Base-by-base conservation (phyloP, 345 rosid species). In the Pistacia integerrima region DNA sequence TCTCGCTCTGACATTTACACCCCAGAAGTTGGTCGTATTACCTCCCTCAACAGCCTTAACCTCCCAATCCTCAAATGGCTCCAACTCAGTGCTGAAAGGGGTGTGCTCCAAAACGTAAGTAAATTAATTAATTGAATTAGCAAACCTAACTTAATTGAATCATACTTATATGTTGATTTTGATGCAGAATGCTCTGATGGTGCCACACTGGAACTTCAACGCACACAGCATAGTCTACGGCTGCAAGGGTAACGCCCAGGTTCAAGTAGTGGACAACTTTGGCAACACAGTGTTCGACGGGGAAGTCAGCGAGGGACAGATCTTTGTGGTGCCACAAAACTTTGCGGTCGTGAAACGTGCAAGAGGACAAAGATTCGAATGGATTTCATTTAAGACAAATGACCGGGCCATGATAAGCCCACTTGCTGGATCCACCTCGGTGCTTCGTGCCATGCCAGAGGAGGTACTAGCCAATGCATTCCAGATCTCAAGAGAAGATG, bases 341-440 rank as follows among this genome's bases (percentile, higher is more conserved):
- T 91, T 80, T 54, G 94, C 84, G 10, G 88, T 86, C 57, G 81
- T 75, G 74, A 87, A 84, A 74, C 78, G 75, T 20, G 88, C 93
- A 0, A 87, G 87, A 48, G 75, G 74, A 17, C 85, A 86, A 3
- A 88, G 84, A 65, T 90, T 90, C 62, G 94, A 93, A 36, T 90
- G 91, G 88, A 66, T 92, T 14, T 51, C 90, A 7, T 90, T 95
- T 84, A 89, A 84, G 84, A 95, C 98, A 51, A 86, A 85, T 58
- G 90, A 80, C 69, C 80, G 83, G 16, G 90, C 93, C 36, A 79
- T 79, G 81, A 64, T 75, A 41, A 81, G 71, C 74, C 80, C 87
- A 0, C 72, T 93, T 1, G 88, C 91, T 0, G 98, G 98, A 4
- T 66, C 64, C 25, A 87, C 88, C 74, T 93, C 92, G 0, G 84